Evolutionary conservation across 257 asterid genomes (phyloP).

Genomic region (Nicotiana attenuata): DNA sequence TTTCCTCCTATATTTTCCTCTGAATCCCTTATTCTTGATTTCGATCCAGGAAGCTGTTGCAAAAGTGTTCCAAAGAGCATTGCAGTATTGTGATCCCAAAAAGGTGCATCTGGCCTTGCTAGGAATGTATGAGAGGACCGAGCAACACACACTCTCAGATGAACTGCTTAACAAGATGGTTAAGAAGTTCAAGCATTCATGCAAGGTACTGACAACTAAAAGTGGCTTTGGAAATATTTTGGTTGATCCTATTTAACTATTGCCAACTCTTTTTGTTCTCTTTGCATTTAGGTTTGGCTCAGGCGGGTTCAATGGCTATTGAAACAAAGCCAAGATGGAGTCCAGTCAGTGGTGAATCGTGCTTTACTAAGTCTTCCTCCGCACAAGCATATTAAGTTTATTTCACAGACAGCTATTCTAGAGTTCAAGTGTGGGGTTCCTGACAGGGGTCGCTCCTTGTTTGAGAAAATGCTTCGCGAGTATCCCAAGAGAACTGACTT

Average conservation of each 20-base stretch:
- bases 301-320: constrained; percentile 51
- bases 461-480: constrained; percentile 79
- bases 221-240: neutral
- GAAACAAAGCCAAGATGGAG: constrained; percentile 50
- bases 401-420: constrained; percentile 71
- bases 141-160: constrained; percentile 57
- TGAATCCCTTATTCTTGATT: constrained; percentile 4
- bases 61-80: constrained; percentile 72
- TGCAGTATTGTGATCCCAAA: constrained; percentile 86
- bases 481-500: constrained; percentile 91
- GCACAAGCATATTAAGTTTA: constrained; percentile 77
- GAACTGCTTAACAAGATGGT: constrained; percentile 78
- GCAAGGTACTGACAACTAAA: constrained; percentile 51
- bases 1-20: neutral
- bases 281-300: constrained; percentile 68
- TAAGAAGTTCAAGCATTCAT: constrained; percentile 75
- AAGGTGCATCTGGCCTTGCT: constrained; percentile 74
- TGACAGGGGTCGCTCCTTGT: constrained; percentile 87
- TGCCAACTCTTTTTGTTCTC: neutral
- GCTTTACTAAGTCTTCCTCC: constrained; percentile 69
- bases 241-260: neutral
- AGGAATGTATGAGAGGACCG: constrained; percentile 76
- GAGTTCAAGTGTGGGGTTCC: constrained; percentile 87
- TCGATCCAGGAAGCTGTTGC: constrained; percentile 64
- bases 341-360: constrained; percentile 58